Percentiles rank a stretch among this genome's conserved stretches.
Conservation (phyloP, 805 yeast species). For the Monosporozyma unispora region DNA sequence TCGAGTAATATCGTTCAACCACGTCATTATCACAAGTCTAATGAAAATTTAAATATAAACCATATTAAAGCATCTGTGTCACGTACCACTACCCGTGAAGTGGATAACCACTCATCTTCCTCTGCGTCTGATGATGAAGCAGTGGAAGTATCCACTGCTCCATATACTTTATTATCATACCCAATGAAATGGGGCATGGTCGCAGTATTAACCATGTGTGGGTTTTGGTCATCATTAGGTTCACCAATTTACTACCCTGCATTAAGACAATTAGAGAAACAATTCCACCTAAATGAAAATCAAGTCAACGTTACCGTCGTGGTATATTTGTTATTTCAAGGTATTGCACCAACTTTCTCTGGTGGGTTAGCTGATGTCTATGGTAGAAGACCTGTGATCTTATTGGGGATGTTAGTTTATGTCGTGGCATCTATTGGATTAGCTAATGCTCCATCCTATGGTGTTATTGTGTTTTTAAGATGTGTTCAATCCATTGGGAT, state of each 20-base stretch:
- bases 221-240: slow-evolving; percentile 63
- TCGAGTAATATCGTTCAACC: neutral
- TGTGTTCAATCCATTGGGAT: slow-evolving; percentile 66
- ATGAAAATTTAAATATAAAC: neutral
- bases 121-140: slow-evolving; percentile 5
- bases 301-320: slow-evolving; percentile 63
- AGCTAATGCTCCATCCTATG: slow-evolving; percentile 49
- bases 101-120: slow-evolving; percentile 11
- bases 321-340: slow-evolving; percentile 66
- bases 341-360: slow-evolving; percentile 58
- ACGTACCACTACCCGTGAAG: neutral
- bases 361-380: slow-evolving; percentile 57
- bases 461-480: slow-evolving; percentile 54
- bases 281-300: slow-evolving; percentile 48
- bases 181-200: slow-evolving; percentile 28
- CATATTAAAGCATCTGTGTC: neutral
- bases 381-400: slow-evolving; percentile 66
- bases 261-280: slow-evolving; percentile 44
- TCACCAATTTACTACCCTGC: slow-evolving; percentile 82
- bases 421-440: slow-evolving; percentile 56
- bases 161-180: slow-evolving; percentile 20
- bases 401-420: slow-evolving; percentile 47
- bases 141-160: slow-evolving; percentile 6
- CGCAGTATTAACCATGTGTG: slow-evolving; percentile 24
- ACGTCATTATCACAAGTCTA: neutral